These are phyloP conservation scores for Fusarium sp. DNA, from an alignment of 2,329 filamentous ascomycete genomes.

Conservation along the genomic window DNA sequence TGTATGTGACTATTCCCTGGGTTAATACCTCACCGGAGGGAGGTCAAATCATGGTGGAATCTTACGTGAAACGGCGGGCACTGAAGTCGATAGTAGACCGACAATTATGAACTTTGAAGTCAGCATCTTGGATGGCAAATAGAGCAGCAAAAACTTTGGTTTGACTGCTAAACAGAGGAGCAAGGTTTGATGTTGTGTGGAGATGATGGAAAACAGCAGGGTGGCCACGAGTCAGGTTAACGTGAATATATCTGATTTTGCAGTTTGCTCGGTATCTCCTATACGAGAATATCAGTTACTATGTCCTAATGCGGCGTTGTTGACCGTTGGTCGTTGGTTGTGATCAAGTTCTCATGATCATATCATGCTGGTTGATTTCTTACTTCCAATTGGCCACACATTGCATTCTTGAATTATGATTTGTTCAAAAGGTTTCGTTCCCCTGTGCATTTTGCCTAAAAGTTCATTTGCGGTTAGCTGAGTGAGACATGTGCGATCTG, in stretches of 20 bases:
- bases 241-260: neutral
- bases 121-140: neutral
- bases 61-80: neutral
- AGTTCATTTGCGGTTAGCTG: neutral
- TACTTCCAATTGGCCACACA: neutral
- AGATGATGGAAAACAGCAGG: neutral
- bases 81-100: neutral
- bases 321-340: neutral
- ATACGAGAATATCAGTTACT: neutral
- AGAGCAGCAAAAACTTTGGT: rapidly evolving
- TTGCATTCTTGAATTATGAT: neutral
- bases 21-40: neutral
- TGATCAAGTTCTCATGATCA: neutral
- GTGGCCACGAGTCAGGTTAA: neutral
- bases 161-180: neutral
- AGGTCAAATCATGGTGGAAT: too few species aligned
- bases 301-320: neutral
- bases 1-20: neutral
- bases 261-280: neutral
- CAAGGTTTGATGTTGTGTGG: neutral
- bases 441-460: neutral
- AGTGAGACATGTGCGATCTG: neutral
- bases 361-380: neutral
- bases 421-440: neutral
- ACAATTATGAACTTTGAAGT: neutral